Conservation (phyloP, 768 basidiomycete species). For the Exidia glandulosa region DNA sequence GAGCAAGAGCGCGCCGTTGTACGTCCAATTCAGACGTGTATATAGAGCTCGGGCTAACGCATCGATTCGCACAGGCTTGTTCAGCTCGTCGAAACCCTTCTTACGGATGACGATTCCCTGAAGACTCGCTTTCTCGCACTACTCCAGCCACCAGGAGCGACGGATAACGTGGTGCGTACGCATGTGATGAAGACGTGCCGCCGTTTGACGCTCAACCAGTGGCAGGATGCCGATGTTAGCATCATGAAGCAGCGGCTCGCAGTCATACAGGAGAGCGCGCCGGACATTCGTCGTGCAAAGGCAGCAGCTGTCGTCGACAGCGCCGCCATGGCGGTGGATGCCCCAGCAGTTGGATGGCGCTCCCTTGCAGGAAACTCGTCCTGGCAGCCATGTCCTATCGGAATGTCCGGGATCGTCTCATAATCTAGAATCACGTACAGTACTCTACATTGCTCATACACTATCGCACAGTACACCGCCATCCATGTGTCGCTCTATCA, state of each 20-base stretch:
- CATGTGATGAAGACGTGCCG: background rate
- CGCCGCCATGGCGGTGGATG: background rate
- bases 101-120: conserved; percentile 11
- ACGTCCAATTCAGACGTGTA: conserved; percentile 7
- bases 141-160: background rate
- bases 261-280: background rate
- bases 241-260: conserved; percentile 3
- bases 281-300: conserved; percentile 11
- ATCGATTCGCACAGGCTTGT: conserved; percentile 7
- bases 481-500: background rate
- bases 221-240: conserved; percentile 8
- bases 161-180: background rate
- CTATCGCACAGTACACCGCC: background rate
- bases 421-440: background rate
- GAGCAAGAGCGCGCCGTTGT: conserved; percentile 24
- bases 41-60: conserved; percentile 10
- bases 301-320: background rate
- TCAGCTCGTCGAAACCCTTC: conserved; percentile 30
- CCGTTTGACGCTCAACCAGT: background rate
- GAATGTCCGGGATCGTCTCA: conserved; percentile 40
- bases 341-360: conserved; percentile 38
- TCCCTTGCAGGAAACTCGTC: conserved; percentile 27
- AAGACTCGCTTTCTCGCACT: conserved; percentile 4
- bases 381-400: conserved; percentile 65
- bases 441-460: background rate